phyloP scores from a whole-genome alignment of 73 alveolate species.

The Effrenium voratum region DNA sequence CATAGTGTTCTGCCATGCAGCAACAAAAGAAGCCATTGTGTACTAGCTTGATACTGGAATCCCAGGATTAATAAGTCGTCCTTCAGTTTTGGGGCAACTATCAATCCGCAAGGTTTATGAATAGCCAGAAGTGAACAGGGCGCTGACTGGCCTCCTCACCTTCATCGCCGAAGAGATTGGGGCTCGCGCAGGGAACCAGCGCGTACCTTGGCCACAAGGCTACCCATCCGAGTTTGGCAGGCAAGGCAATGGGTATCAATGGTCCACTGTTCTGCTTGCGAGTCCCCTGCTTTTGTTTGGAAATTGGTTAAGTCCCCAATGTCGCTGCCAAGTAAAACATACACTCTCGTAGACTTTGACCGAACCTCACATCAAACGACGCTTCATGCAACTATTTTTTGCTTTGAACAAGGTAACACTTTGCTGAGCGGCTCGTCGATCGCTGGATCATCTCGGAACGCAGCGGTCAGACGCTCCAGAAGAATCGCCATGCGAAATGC shows the following conservation, averaged over 20 bases:
- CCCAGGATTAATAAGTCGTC: too few species aligned
- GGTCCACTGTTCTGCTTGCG: neutral
- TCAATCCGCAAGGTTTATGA: too few species aligned
- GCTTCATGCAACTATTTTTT: too few species aligned
- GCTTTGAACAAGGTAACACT: neutral
- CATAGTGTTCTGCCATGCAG: too few species aligned
- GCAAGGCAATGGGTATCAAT: neutral
- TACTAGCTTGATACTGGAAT: too few species aligned
- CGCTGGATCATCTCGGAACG: conserved; percentile 51
- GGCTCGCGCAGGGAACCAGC: conserved; percentile 56
- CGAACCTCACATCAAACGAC: too few species aligned
- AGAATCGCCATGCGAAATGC: conserved; percentile 55
- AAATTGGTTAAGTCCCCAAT: neutral
- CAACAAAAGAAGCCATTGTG: too few species aligned
- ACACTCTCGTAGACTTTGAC: too few species aligned
- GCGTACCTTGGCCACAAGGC: conserved; percentile 32
- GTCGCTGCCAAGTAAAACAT: too few species aligned
- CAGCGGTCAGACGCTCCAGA: conserved; percentile 31
- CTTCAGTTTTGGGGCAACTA: too few species aligned
- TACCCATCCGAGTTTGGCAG: neutral
- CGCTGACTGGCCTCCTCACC: conserved; percentile 34
- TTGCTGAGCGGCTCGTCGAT: conserved; percentile 62
- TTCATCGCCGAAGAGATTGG: conserved; percentile 38
- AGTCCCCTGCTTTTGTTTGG: neutral
- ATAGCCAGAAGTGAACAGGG: too few species aligned